Evolutionary conservation across 352 stramenopile genomes (phyloP).

Genomic region (Pythium insidiosum): DNA sequence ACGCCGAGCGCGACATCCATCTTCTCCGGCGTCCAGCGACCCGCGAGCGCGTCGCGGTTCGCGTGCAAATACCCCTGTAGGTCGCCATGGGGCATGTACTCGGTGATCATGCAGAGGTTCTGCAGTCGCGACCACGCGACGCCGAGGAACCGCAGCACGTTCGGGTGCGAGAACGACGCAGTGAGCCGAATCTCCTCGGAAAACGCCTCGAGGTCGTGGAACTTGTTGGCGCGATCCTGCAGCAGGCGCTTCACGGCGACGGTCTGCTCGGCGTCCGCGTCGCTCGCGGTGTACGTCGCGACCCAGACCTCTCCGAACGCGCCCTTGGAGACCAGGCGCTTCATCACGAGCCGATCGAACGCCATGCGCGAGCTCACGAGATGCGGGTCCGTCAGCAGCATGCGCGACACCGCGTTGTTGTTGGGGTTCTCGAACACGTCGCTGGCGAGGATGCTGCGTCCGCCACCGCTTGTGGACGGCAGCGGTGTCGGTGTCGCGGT

Average conservation of each 20-base stretch:
- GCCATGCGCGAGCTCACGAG: constrained; percentile 24
- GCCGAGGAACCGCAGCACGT: constrained; percentile 39
- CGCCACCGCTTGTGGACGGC: background rate
- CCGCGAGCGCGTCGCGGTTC: constrained; percentile 17
- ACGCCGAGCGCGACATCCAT: constrained; percentile 23
- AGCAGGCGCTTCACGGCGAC: constrained; percentile 14
- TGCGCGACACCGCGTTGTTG: constrained; percentile 2
- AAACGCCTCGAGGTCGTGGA: constrained; percentile 26
- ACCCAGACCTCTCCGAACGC: constrained; percentile 51
- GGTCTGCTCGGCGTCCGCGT: constrained; percentile 10
- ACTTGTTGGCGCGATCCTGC: constrained; percentile 5
- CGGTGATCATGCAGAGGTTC: constrained; percentile 39
- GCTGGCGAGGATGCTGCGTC: constrained; percentile 1
- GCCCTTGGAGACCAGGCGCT: constrained; percentile 25
- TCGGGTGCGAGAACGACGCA: constrained; percentile 29
- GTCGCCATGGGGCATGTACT: constrained; percentile 44
- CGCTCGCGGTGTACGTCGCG: constrained; percentile 3
- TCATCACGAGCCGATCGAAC: constrained; percentile 31
- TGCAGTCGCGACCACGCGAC: constrained; percentile 39
- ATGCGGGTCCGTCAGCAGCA: constrained; percentile 26
- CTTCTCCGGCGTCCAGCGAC: constrained; percentile 25
- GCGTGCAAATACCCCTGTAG: constrained; percentile 28
- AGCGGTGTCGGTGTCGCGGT: constrained; percentile 1
- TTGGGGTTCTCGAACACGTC: constrained; percentile 1
- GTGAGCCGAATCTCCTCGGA: constrained; percentile 41